phyloP scores from a whole-genome alignment of 306 rosid species.

The Vicia faba region DNA sequence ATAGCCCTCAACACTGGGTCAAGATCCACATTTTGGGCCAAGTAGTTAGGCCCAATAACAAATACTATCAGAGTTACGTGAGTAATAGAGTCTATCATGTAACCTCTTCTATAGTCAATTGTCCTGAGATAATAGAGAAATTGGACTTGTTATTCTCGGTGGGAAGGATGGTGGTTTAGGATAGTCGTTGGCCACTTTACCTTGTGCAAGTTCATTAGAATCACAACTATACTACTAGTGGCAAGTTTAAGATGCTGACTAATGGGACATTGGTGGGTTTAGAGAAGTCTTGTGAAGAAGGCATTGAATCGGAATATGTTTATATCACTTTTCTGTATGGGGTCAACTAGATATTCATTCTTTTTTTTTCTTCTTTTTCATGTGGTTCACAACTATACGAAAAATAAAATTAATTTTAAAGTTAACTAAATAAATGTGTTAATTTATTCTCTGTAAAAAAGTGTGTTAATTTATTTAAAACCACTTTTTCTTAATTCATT shows the following conservation, averaged over 20 bases:
- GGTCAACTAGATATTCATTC: background rate
- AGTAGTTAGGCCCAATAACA: no score
- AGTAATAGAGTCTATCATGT: no score
- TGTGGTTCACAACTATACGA: background rate
- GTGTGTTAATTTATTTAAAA: background rate
- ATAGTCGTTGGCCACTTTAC: no score
- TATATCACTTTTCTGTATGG: background rate
- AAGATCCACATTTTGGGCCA: no score
- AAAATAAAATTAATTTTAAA: background rate
- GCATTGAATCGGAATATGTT: slow-evolving; percentile 21
- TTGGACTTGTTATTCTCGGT: no score
- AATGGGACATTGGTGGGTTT: slow-evolving; percentile 7
- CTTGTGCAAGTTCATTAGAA: background rate
- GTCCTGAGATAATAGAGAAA: no score
- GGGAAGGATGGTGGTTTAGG: no score
- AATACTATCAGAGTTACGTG: no score
- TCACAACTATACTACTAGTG: slow-evolving; percentile 1
- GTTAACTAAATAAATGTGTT: background rate
- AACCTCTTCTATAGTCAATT: no score
- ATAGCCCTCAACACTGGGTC: no score
- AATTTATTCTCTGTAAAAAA: background rate
- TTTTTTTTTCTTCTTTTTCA: background rate
- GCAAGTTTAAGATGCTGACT: slow-evolving; percentile 15
- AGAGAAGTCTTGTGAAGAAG: slow-evolving; percentile 23
- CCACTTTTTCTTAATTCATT: background rate